Conservation (phyloP, 2,329 filamentous ascomycete genomes). For the Beauveria varroae region DNA sequence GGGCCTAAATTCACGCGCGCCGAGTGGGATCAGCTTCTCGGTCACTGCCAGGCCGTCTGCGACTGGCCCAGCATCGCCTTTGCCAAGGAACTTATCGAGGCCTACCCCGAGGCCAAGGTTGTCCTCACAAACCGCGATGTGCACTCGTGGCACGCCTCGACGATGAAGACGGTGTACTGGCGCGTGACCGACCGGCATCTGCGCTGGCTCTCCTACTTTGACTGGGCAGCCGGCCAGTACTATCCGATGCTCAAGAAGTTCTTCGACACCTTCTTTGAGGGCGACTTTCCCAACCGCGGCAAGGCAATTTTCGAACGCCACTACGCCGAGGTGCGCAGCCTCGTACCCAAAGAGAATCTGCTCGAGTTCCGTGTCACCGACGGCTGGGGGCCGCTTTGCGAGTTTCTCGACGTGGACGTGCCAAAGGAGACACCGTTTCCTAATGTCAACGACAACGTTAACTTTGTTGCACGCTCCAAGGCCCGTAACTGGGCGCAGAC, state of each 20-base stretch:
- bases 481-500: conserved; percentile 27
- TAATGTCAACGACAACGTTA: conserved; percentile 28
- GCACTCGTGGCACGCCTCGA: conserved; percentile 54
- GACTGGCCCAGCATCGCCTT: conserved; percentile 64
- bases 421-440: conserved; percentile 28
- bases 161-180: conserved; percentile 62
- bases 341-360: conserved; percentile 24
- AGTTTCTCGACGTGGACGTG: conserved; percentile 25
- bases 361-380: conserved; percentile 28
- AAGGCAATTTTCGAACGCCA: conserved; percentile 51
- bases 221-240: conserved; percentile 61
- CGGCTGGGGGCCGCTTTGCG: conserved; percentile 31
- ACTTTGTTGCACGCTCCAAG: conserved; percentile 26
- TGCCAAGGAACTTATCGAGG: conserved; percentile 60
- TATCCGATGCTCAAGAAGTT: conserved; percentile 64
- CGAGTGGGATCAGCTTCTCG: conserved; percentile 63
- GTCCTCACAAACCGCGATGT: conserved; percentile 61
- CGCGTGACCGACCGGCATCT: conserved; percentile 55
- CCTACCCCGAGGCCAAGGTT: conserved; percentile 66
- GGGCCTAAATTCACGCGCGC: conserved; percentile 48
- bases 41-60: conserved; percentile 59
- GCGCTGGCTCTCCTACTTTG: conserved; percentile 29
- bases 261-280: conserved; percentile 61
- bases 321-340: conserved; percentile 26
- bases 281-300: conserved; percentile 57